Evolutionary conservation across 106 monocot species (phyloP).

Genomic region (Phalaenopsis aphrodite): DNA sequence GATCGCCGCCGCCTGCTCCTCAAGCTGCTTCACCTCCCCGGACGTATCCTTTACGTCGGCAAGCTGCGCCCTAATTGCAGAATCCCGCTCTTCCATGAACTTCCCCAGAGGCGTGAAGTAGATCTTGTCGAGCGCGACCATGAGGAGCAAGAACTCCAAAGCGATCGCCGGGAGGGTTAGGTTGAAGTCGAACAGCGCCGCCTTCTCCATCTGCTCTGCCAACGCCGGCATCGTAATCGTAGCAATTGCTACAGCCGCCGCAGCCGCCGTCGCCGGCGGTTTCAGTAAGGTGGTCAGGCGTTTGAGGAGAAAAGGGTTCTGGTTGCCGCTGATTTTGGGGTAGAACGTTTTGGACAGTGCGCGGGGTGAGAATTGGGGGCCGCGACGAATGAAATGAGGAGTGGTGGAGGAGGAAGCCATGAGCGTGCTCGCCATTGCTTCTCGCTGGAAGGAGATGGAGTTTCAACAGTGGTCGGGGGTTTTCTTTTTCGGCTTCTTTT

Average conservation of each 20-base stretch:
- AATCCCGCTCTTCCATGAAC: slow-evolving; percentile 95
- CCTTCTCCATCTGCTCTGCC: slow-evolving; percentile 84
- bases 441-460: neutral
- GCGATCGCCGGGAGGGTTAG: slow-evolving; percentile 86
- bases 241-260: slow-evolving; percentile 7
- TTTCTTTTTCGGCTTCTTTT: neutral
- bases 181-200: slow-evolving; percentile 95
- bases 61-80: slow-evolving; percentile 68
- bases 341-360: neutral
- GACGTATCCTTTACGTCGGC: slow-evolving; percentile 86
- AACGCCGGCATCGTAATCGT: slow-evolving; percentile 46
- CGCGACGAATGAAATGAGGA: neutral
- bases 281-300: slow-evolving; percentile 6
- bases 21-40: slow-evolving; percentile 83
- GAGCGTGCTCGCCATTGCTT: slow-evolving; percentile 38
- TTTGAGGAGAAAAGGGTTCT: neutral
- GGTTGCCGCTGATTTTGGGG: neutral
- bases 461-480: neutral
- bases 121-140: slow-evolving; percentile 93
- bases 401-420: slow-evolving; percentile 37
- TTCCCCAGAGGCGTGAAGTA: slow-evolving; percentile 90
- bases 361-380: neutral
- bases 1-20: slow-evolving; percentile 80
- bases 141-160: slow-evolving; percentile 78
- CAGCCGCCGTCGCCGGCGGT: neutral